A percentile compares a stretch with the other conserved stretches of the same genome.
phyloP scores from a whole-genome alignment of 75 land plant genomes.

The Cryptomeria japonica region DNA sequence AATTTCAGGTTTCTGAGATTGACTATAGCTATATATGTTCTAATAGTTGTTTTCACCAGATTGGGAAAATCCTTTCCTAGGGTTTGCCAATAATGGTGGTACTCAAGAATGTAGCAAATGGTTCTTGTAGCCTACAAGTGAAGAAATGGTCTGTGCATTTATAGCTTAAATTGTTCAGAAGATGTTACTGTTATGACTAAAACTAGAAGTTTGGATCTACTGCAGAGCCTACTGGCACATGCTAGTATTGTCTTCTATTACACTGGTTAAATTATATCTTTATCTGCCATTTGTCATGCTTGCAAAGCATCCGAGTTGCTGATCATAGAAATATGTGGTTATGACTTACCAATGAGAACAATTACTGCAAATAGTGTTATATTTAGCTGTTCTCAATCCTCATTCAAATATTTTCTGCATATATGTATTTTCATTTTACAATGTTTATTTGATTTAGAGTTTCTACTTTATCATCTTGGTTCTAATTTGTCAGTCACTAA shows the following conservation, averaged over 20 bases:
- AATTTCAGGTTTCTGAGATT: neutral
- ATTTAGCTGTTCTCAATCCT: neutral
- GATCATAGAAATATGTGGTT: neutral
- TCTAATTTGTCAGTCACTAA: neutral
- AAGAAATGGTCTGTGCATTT: too few species aligned
- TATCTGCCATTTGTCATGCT: neutral
- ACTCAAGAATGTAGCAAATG: too few species aligned
- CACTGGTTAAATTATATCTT: neutral
- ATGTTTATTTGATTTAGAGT: neutral
- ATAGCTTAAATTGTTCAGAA: neutral
- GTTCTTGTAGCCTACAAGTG: too few species aligned
- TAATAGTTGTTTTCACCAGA: too few species aligned
- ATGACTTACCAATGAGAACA: neutral
- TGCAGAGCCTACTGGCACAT: neutral
- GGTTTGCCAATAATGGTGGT: too few species aligned
- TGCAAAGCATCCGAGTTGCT: neutral
- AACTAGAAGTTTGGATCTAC: neutral
- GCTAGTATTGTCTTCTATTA: neutral
- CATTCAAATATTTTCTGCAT: neutral
- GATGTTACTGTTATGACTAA: neutral
- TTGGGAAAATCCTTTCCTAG: too few species aligned
- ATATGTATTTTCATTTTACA: neutral
- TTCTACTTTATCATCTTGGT: neutral
- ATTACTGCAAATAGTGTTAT: neutral
- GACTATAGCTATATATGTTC: neutral